These are phyloP conservation scores for Blastobotrys arbuscula DNA, from an alignment of 1,139 yeast species.

Conservation along the genomic window DNA sequence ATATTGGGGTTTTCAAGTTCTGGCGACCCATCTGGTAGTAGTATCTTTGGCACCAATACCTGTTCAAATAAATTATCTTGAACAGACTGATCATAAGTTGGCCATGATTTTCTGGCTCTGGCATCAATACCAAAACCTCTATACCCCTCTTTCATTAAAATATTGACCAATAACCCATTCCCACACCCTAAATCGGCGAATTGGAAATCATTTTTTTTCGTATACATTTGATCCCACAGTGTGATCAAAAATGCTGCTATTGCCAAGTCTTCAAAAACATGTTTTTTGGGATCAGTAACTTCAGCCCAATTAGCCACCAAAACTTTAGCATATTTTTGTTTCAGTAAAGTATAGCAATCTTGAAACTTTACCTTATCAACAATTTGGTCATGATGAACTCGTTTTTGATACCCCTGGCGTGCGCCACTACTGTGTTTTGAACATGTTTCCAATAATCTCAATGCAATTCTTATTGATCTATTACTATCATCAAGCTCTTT, in stretches of 20 bases:
- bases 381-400: constrained; percentile 83
- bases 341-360: constrained; percentile 70
- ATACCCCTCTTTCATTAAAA: constrained; percentile 73
- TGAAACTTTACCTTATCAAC: constrained; percentile 82
- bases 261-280: constrained; percentile 93
- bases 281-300: constrained; percentile 90
- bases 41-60: constrained; percentile 67
- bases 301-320: constrained; percentile 87
- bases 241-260: constrained; percentile 94
- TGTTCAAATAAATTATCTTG: constrained; percentile 61
- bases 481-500: constrained; percentile 35
- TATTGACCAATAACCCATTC: constrained; percentile 78
- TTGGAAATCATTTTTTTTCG: constrained; percentile 46
- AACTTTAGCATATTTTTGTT: constrained; percentile 71
- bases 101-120: constrained; percentile 84
- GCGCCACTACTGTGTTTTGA: constrained; percentile 79
- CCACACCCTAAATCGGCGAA: constrained; percentile 96
- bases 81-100: constrained; percentile 56
- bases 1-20: constrained; percentile 46
- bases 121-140: constrained; percentile 87
- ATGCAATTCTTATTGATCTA: constrained; percentile 75
- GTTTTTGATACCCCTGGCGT: constrained; percentile 75
- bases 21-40: constrained; percentile 52
- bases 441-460: constrained; percentile 71
- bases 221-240: constrained; percentile 64